Conservation (phyloP, 306 rosid species). For the Cucumis melo region DNA sequence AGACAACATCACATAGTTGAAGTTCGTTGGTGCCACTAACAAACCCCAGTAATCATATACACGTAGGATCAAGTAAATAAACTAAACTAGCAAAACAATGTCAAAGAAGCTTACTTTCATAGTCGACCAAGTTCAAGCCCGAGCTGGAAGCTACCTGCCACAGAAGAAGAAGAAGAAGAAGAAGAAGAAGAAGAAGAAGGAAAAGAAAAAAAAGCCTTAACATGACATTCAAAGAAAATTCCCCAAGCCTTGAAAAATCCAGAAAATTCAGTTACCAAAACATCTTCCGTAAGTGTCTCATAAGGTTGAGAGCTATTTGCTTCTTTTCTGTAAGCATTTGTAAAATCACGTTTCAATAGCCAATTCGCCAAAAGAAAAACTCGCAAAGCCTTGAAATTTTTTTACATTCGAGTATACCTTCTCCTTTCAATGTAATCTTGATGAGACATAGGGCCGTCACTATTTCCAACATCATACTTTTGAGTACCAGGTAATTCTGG, state of each 20-base stretch:
- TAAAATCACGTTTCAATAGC: background rate
- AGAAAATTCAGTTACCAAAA: slow-evolving; percentile 33
- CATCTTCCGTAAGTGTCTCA: slow-evolving; percentile 40
- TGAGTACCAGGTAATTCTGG: slow-evolving; percentile 9
- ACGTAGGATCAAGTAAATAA: background rate
- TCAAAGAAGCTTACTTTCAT: slow-evolving; percentile 42
- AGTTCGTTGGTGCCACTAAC: background rate
- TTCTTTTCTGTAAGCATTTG: slow-evolving; percentile 37
- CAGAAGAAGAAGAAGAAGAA: background rate
- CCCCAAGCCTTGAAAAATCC: background rate
- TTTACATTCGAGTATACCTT: slow-evolving; percentile 23
- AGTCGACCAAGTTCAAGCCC: slow-evolving; percentile 45
- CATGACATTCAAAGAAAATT: background rate
- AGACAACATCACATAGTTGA: background rate
- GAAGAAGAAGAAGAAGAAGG: no score
- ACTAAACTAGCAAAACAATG: background rate
- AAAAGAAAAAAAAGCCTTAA: background rate
- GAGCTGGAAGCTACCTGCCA: slow-evolving; percentile 38
- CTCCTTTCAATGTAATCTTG: slow-evolving; percentile 50
- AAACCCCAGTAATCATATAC: background rate
- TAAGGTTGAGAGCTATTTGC: slow-evolving; percentile 18
- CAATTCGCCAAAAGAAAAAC: background rate
- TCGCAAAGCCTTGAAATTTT: background rate
- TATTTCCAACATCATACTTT: slow-evolving; percentile 8
- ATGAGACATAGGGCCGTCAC: slow-evolving; percentile 55